phyloP scores from a whole-genome alignment of 345 rosid genomes.

The Punica granatum region DNA sequence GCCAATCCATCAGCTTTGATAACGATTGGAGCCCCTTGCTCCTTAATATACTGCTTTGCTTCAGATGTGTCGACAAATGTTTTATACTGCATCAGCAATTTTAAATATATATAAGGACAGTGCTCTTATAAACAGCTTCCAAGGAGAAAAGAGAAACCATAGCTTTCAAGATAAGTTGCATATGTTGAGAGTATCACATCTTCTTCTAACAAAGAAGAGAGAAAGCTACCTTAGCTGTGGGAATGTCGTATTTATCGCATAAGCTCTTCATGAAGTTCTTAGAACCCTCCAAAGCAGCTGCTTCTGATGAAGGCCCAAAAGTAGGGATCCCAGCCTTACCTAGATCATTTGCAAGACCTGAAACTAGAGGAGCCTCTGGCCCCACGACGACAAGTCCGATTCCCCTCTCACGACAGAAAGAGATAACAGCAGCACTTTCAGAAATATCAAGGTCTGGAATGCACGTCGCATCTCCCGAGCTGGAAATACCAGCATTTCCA shows the following conservation, averaged over 20 bases:
- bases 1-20: constrained; percentile 95
- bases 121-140: not conserved
- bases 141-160: not conserved
- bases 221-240: constrained; percentile 80
- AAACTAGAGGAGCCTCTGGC: constrained; percentile 92
- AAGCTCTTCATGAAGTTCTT: constrained; percentile 88
- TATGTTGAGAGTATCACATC: not conserved
- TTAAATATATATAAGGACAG: not conserved
- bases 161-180: not conserved
- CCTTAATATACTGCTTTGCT: constrained; percentile 64
- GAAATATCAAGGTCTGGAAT: constrained; percentile 55
- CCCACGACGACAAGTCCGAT: constrained; percentile 85
- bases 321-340: constrained; percentile 63
- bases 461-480: constrained; percentile 77
- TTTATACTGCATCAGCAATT: constrained; percentile 43
- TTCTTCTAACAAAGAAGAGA: not conserved
- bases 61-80: constrained; percentile 58
- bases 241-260: constrained; percentile 79
- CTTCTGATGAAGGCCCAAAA: constrained; percentile 91
- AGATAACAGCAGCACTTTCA: constrained; percentile 58
- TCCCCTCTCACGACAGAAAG: constrained; percentile 53
- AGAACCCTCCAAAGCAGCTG: constrained; percentile 97
- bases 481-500: constrained; percentile 83
- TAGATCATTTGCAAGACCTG: constrained; percentile 77
- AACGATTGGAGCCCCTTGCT: constrained; percentile 78